phyloP scores from a whole-genome alignment of 2,329 filamentous ascomycete genomes.

The Colletotrichum gigasporum region DNA sequence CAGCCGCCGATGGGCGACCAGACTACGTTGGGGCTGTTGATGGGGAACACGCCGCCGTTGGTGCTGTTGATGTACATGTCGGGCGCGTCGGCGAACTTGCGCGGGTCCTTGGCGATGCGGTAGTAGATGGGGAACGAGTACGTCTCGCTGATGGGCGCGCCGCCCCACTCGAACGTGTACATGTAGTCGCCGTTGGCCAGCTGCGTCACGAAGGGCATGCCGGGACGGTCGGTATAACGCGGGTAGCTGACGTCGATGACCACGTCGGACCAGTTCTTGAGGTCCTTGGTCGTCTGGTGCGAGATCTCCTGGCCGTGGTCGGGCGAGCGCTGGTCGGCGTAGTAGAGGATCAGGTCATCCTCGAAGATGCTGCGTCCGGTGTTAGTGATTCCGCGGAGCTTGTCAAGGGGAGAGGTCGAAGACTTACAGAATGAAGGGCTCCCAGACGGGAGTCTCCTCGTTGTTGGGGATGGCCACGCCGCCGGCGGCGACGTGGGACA shows the following conservation, averaged over 20 bases:
- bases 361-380: constrained; percentile 55
- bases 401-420: rapidly evolving
- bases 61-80: constrained; percentile 44
- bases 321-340: constrained; percentile 76
- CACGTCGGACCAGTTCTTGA: constrained; percentile 64
- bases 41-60: constrained; percentile 44
- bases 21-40: constrained; percentile 52
- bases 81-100: constrained; percentile 44
- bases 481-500: constrained; percentile 71
- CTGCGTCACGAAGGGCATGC: constrained; percentile 71
- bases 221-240: constrained; percentile 71
- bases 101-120: constrained; percentile 50
- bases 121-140: constrained; percentile 56
- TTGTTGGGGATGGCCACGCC: constrained; percentile 71
- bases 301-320: constrained; percentile 74
- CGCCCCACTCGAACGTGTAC: constrained; percentile 72
- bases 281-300: constrained; percentile 69
- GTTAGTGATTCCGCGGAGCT: neutral
- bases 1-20: constrained; percentile 54
- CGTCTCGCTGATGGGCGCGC: constrained; percentile 44
- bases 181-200: constrained; percentile 70
- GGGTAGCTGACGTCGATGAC: constrained; percentile 70
- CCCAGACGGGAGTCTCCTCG: constrained; percentile 76
- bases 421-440: constrained; percentile 68
- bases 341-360: constrained; percentile 71